Conservation (phyloP, 371 early-diverging fungal species). For the Mortierella sp. region DNA sequence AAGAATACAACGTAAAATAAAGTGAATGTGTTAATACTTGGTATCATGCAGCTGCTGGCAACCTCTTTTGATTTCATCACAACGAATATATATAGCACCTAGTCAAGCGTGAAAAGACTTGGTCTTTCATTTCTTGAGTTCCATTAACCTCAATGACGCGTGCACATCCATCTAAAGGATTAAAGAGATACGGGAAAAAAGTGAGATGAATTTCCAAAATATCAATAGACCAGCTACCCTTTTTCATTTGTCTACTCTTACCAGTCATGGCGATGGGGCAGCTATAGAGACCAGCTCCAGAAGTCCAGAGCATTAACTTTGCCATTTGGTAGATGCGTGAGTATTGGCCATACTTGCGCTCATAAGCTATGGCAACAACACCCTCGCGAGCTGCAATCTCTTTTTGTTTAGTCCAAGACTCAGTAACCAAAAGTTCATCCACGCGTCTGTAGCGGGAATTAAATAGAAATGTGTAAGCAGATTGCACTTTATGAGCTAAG, state of each 20-base stretch:
- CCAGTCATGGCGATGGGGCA: constrained; percentile 82
- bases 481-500: too few relatives aligned
- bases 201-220: too few relatives aligned
- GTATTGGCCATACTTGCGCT: constrained; percentile 64
- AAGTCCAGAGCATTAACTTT: constrained; percentile 71
- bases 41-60: too few relatives aligned
- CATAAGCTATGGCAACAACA: constrained; percentile 74
- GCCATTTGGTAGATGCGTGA: constrained; percentile 75
- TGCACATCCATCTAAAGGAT: constrained; percentile 68
- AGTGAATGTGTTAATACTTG: neutral
- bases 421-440: constrained; percentile 67
- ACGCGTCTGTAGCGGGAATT: too few relatives aligned
- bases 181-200: too few relatives aligned
- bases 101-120: constrained; percentile 59
- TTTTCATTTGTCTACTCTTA: neutral
- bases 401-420: constrained; percentile 72
- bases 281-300: constrained; percentile 66
- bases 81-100: constrained; percentile 12
- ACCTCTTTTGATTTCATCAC: neutral
- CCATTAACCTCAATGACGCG: constrained; percentile 70
- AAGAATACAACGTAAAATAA: neutral
- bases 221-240: neutral
- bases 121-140: constrained; percentile 64
- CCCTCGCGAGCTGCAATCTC: constrained; percentile 73
- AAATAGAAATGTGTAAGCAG: too few relatives aligned